phyloP scores from a whole-genome alignment of 2,329 filamentous ascomycete species.

The Phialophora expanda region DNA sequence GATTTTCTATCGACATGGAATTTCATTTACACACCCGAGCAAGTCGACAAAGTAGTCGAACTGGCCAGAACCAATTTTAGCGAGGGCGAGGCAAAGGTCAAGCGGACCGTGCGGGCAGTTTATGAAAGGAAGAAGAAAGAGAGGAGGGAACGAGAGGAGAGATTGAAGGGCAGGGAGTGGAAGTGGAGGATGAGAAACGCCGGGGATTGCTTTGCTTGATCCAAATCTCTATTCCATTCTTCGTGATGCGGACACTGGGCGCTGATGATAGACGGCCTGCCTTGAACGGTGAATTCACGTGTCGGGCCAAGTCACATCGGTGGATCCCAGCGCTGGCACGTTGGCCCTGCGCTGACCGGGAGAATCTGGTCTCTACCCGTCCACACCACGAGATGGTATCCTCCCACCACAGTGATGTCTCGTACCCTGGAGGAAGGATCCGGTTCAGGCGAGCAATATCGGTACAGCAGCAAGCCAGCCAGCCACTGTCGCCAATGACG shows the following conservation, averaged over 20 bases:
- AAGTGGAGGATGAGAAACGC: slow-evolving; percentile 24
- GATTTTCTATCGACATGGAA: slow-evolving; percentile 98
- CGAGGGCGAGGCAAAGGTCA: slow-evolving; percentile 79
- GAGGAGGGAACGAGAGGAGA: slow-evolving; percentile 60
- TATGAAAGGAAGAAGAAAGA: slow-evolving; percentile 86
- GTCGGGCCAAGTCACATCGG: neutral
- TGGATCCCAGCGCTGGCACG: too few species aligned
- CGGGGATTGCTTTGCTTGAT: slow-evolving; percentile 28
- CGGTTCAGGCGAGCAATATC: neutral
- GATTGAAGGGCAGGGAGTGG: slow-evolving; percentile 43
- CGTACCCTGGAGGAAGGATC: neutral
- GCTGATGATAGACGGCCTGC: neutral
- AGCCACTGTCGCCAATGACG: neutral
- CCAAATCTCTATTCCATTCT: neutral
- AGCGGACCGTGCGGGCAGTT: slow-evolving; percentile 79
- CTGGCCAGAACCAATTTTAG: slow-evolving; percentile 85
- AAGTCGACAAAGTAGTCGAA: slow-evolving; percentile 82
- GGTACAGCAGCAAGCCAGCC: neutral
- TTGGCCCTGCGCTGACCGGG: neutral
- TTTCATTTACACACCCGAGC: slow-evolving; percentile 89
- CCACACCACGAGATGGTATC: neutral
- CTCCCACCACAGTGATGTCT: neutral
- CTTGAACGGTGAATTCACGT: neutral
- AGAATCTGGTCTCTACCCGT: neutral
- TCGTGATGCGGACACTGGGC: neutral